Percentiles rank a stretch among this genome's conserved stretches.
phyloP scores from a whole-genome alignment of 371 early-diverging fungal species.

The Dentiscutata heterogama region DNA sequence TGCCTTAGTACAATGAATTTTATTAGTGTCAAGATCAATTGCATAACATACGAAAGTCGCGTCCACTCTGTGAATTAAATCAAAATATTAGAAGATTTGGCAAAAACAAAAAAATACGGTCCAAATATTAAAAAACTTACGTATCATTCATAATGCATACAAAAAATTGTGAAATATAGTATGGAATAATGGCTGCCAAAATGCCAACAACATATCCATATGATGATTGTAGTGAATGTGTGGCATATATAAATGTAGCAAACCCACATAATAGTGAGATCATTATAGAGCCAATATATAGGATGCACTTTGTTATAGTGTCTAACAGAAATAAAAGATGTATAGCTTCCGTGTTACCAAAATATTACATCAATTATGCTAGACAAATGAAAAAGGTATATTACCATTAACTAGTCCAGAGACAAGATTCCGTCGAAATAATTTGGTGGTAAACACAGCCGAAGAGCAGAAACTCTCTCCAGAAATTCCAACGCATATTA shows the following conservation, averaged over 20 bases:
- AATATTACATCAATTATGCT: background rate
- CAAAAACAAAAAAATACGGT: background rate
- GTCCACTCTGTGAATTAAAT: constrained; percentile 66
- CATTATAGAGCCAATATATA: constrained; percentile 65
- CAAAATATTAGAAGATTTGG: background rate
- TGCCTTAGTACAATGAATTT: constrained; percentile 65
- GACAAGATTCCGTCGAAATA: constrained; percentile 79
- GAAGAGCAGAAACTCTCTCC: constrained; percentile 72
- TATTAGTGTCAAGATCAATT: constrained; percentile 80
- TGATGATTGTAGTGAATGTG: constrained; percentile 68
- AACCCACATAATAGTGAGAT: constrained; percentile 69
- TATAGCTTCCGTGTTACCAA: background rate
- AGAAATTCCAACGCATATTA: constrained; percentile 78
- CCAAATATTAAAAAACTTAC: constrained; percentile 60
- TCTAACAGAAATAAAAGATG: constrained; percentile 51
- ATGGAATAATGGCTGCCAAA: constrained; percentile 71
- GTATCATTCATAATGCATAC: constrained; percentile 80
- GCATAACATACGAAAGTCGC: constrained; percentile 84
- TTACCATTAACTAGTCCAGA: constrained; percentile 72
- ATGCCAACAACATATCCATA: constrained; percentile 78
- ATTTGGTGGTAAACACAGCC: constrained; percentile 70
- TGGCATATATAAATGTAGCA: constrained; percentile 72
- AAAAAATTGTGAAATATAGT: constrained; percentile 74
- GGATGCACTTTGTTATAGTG: constrained; percentile 63
- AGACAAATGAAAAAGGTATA: background rate